These are phyloP conservation scores for Stemphylium vesicarium DNA, from an alignment of 2,329 filamentous ascomycete genomes.

Conservation along the genomic window DNA sequence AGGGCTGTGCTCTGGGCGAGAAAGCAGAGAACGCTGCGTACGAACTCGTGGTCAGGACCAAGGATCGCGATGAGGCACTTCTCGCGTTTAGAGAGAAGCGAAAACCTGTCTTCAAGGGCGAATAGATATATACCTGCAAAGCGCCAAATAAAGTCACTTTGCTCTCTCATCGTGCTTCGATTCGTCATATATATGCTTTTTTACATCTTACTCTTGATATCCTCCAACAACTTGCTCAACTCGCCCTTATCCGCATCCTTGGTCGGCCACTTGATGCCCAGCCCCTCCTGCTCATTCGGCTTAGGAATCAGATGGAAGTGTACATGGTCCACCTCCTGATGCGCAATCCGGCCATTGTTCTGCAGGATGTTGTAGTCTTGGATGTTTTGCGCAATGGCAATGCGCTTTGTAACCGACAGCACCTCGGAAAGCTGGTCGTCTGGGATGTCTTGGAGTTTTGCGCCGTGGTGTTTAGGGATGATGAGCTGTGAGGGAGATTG, in stretches of 20 bases:
- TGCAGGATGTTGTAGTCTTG: slow-evolving; percentile 91
- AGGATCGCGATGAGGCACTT: slow-evolving; percentile 88
- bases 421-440: slow-evolving; percentile 86
- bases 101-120: slow-evolving; percentile 70
- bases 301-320: slow-evolving; percentile 99
- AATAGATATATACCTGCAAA: slow-evolving; percentile 17
- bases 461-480: slow-evolving; percentile 93
- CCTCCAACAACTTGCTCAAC: slow-evolving; percentile 78
- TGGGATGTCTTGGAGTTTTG: slow-evolving; percentile 89
- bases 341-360: slow-evolving; percentile 91
- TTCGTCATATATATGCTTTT: slow-evolving; percentile 7
- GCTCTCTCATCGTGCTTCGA: slow-evolving; percentile 25
- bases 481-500: slow-evolving; percentile 75
- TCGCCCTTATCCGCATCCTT: slow-evolving; percentile 79
- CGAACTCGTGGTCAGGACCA: slow-evolving; percentile 78
- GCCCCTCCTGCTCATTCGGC: slow-evolving; percentile 80
- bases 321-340: slow-evolving; percentile 92
- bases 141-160: neutral
- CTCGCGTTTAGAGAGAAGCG: slow-evolving; percentile 82
- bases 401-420: slow-evolving; percentile 84
- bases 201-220: slow-evolving; percentile 88
- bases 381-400: slow-evolving; percentile 77
- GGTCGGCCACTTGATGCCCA: slow-evolving; percentile 81
- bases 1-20: slow-evolving; percentile 68
- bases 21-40: slow-evolving; percentile 88